Evolutionary conservation across 352 stramenopile species (phyloP), one percentile per base, ranked within the genome.

Genomic region (Globisporangium solare): DNA sequence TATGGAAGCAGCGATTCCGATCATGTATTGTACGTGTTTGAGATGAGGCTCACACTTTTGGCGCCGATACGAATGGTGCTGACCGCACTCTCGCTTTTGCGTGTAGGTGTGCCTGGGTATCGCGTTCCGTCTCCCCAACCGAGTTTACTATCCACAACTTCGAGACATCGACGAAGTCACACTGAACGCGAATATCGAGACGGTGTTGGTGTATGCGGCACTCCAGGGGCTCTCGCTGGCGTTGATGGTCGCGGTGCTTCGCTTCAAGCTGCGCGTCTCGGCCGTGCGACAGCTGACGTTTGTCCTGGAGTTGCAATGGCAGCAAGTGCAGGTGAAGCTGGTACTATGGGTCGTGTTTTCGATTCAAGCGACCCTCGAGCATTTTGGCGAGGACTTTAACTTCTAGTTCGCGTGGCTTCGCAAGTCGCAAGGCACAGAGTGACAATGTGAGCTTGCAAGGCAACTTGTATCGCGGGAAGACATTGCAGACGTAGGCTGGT

Each of bases 11-110:
- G 40, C 63, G n/a, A 37, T 70, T 12, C 54, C 59, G 1, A 51
- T 67, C 18, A 31, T 70, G 0, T 70, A 70, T 27, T 42, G 62
- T 69, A 56, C 15, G 46, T 54, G 11, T 46, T 14, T 43, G 24
- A 24, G 14, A 22, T 10, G 15, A 11, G 27, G 27, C 7, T 22
- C 45, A n/a, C 27, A 15, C 49, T 31, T 18, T 31, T 35, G 27
- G 27, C 5, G 10, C 27, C 5, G 27, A 35, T 1, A 22, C 21
- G 35, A 32, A 47, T 21, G 3, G 21, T 21, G 17, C 11, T 15
- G 2, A 13, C n/a, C n/a, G 3, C 17, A 35, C 27, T 35, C 7
- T 35, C 10, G 27, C 27, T 35, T 35, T 7, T 35, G 27, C 10
- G 27, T 35, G 3, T 35, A 57, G 51, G 51, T 40, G 18, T 57